A percentile compares a stretch with the other conserved stretches of the same genome.
These are phyloP conservation scores for Neostapfia colusana DNA, from an alignment of 176 grass and related monocot species.

Conservation along the genomic window DNA sequence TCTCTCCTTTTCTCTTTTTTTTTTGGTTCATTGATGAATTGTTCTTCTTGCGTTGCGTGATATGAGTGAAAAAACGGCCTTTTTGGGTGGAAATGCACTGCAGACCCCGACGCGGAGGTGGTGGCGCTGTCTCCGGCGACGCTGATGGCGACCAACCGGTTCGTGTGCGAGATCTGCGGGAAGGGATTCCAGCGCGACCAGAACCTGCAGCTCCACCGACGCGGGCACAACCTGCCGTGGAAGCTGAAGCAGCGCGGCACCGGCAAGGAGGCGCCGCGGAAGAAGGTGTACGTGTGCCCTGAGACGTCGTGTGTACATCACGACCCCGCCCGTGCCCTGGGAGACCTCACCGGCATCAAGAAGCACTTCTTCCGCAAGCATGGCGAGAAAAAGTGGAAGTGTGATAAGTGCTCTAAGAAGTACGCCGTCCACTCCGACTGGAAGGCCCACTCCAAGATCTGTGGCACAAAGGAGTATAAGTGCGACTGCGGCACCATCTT, in stretches of 20 bases:
- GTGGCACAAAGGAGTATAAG: slow-evolving; percentile 91
- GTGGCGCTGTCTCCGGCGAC: slow-evolving; percentile 92
- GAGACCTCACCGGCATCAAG: slow-evolving; percentile 94
- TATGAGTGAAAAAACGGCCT: background rate
- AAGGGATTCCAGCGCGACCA: slow-evolving; percentile 98
- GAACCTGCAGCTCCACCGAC: slow-evolving; percentile 96
- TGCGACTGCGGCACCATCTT: slow-evolving; percentile 96
- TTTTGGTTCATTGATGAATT: background rate
- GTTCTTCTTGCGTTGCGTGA: background rate
- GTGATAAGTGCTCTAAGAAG: slow-evolving; percentile 96
- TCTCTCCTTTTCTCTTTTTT: no score
- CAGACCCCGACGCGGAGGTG: slow-evolving; percentile 91
- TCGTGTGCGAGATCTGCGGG: slow-evolving; percentile 93
- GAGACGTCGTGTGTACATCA: slow-evolving; percentile 86
- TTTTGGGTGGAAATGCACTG: background rate
- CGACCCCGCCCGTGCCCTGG: slow-evolving; percentile 76
- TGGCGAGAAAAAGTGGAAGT: slow-evolving; percentile 99
- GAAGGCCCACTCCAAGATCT: slow-evolving; percentile 99
- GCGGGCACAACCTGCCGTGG: slow-evolving; percentile 99
- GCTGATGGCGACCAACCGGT: slow-evolving; percentile 94
- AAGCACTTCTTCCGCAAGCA: slow-evolving; percentile 99
- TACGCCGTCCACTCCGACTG: slow-evolving; percentile 98
- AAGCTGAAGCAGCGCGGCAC: slow-evolving; percentile 80
- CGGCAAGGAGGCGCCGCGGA: slow-evolving; percentile 49
- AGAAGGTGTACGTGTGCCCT: slow-evolving; percentile 89